Conservation (phyloP, 148 eudicot species). For the Spergularia bocconei region DNA sequence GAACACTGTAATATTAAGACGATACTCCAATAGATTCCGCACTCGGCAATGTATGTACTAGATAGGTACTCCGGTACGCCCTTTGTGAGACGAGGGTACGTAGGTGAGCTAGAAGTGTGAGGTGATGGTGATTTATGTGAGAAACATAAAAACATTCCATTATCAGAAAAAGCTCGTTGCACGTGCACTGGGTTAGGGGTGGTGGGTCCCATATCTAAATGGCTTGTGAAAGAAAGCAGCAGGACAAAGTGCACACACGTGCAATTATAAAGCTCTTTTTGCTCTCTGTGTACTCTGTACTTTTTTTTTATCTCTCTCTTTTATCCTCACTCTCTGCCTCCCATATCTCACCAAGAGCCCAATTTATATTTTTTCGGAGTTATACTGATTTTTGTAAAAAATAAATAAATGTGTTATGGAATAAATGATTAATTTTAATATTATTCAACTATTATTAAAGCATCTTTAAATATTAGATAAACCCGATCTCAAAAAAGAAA, state of each 20-base stretch:
- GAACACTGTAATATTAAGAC: too few species aligned
- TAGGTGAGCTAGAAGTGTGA: too few species aligned
- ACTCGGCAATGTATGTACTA: too few species aligned
- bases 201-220: background rate
- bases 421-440: too few species aligned
- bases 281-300: background rate
- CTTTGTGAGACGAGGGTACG: too few species aligned
- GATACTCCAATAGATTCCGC: too few species aligned
- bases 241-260: slow-evolving; percentile 5
- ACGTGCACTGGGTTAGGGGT: slow-evolving; percentile 10
- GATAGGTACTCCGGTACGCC: too few species aligned
- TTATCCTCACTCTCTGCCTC: background rate
- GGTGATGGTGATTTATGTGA: background rate
- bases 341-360: background rate
- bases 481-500: too few species aligned
- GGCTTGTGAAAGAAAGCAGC: background rate
- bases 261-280: background rate
- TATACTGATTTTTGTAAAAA: too few species aligned
- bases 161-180: slow-evolving; percentile 5
- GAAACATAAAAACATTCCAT: slow-evolving; percentile 9
- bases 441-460: too few species aligned
- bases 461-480: too few species aligned
- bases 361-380: background rate
- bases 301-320: background rate
- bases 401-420: too few species aligned